Conservation (phyloP, 2,329 filamentous ascomycete genomes). For the Cladophialophora exuberans region DNA sequence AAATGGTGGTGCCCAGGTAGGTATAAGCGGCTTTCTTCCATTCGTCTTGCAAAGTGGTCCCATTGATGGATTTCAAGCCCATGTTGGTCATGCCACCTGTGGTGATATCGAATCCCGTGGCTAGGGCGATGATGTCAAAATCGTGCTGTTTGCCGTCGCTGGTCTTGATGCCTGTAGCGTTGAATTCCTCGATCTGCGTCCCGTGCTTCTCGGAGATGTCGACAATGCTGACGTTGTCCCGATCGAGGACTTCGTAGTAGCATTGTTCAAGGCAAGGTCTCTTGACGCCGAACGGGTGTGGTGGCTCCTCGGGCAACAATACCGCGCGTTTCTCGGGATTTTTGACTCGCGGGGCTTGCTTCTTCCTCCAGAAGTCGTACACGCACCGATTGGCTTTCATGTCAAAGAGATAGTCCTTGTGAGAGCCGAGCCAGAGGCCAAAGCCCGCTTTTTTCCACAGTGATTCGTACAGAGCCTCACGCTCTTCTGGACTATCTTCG, state of each 20-base stretch:
- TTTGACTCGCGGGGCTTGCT: conserved; percentile 54
- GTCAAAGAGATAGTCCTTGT: conserved; percentile 53
- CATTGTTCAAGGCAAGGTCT: conserved; percentile 53
- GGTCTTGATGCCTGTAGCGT: conserved; percentile 46
- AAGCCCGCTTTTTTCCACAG: conserved; percentile 60
- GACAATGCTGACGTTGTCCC: conserved; percentile 52
- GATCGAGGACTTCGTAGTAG: conserved; percentile 56
- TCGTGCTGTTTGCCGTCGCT: conserved; percentile 43
- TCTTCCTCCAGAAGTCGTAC: conserved; percentile 61
- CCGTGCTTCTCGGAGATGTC: conserved; percentile 45
- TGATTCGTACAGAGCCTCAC: conserved; percentile 53
- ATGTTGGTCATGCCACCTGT: conserved; percentile 46
- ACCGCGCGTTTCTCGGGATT: conserved; percentile 56
- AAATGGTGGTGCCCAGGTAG: conserved; percentile 47
- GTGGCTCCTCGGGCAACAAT: conserved; percentile 56
- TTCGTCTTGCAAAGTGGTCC: conserved; percentile 40
- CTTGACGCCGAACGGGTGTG: conserved; percentile 61
- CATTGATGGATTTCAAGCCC: conserved; percentile 47
- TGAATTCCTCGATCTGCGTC: conserved; percentile 47
- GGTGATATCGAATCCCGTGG: conserved; percentile 49
- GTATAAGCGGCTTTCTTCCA: conserved; percentile 43
- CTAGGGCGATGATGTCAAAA: conserved; percentile 47
- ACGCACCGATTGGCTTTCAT: conserved; percentile 54
- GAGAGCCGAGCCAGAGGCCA: conserved; percentile 53
- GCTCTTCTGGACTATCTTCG: conserved; percentile 30